A percentile compares a stretch with the other conserved stretches of the same genome.
These are phyloP conservation scores for Oropetium thomaeum DNA, from an alignment of 176 grass and related monocot genomes.

Conservation along the genomic window DNA sequence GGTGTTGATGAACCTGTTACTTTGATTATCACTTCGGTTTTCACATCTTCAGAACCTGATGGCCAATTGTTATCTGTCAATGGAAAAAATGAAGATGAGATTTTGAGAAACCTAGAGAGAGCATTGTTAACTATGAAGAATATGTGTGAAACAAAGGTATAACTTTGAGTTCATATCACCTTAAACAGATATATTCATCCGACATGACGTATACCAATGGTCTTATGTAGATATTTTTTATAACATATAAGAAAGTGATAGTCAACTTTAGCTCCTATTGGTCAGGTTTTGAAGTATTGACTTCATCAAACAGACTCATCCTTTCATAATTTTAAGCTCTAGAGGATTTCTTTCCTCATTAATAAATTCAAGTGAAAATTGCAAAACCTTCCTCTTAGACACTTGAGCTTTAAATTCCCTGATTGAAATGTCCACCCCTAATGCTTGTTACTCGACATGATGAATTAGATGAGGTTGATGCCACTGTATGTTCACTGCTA, in stretches of 20 bases:
- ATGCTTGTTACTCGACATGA: neutral
- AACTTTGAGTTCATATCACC: slow-evolving; percentile 11
- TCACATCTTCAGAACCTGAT: slow-evolving; percentile 57
- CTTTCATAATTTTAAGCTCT: neutral
- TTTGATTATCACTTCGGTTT: slow-evolving; percentile 12
- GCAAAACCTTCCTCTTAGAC: neutral
- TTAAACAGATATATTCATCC: slow-evolving; percentile 8
- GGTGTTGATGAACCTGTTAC: neutral
- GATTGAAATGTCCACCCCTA: neutral
- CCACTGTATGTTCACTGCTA: neutral
- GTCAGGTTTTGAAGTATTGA: slow-evolving; percentile 14
- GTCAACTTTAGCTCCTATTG: neutral
- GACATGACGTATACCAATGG: neutral
- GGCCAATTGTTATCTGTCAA: slow-evolving; percentile 73
- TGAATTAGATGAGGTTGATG: neutral
- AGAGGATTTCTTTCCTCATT: neutral
- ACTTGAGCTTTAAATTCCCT: too few relatives aligned
- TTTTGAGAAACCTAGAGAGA: slow-evolving; percentile 65
- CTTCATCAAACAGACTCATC: neutral
- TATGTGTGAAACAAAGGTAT: slow-evolving; percentile 61
- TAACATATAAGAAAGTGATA: neutral
- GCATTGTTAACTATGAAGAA: slow-evolving; percentile 53
- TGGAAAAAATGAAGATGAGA: slow-evolving; percentile 78
- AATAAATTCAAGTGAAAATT: neutral
- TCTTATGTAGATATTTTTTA: neutral